Evolutionary conservation across 345 rosid genomes (phyloP).

Genomic region (Conringia planisiliqua): DNA sequence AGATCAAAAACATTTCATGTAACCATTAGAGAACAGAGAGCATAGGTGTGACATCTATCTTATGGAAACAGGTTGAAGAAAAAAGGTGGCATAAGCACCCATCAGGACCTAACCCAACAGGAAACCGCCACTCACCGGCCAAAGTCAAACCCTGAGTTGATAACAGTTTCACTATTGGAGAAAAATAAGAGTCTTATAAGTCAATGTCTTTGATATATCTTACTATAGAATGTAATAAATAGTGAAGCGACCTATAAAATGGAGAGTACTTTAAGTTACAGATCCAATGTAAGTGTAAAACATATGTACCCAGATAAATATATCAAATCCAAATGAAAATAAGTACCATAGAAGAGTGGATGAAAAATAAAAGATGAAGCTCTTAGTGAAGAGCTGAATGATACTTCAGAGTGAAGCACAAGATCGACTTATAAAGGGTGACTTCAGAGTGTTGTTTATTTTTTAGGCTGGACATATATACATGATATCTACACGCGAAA

Average conservation of each 20-base stretch:
- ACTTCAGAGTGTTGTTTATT: too few relatives aligned
- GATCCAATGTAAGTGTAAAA: slow-evolving; percentile 5
- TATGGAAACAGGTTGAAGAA: slow-evolving; percentile 11
- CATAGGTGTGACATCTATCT: background rate
- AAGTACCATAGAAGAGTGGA: background rate
- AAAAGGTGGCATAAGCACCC: slow-evolving; percentile 17
- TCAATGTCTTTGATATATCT: background rate
- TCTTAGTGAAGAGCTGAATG: background rate
- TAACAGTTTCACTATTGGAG: background rate
- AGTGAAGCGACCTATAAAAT: slow-evolving; percentile 1
- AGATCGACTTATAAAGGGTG: too few relatives aligned
- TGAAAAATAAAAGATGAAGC: background rate
- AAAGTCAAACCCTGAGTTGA: background rate
- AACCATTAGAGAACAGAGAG: background rate
- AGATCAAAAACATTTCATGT: background rate
- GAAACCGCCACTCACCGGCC: slow-evolving; percentile 14
- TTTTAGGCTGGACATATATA: too few relatives aligned
- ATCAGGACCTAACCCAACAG: slow-evolving; percentile 29
- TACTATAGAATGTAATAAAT: background rate
- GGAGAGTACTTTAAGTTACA: background rate
- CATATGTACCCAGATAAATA: background rate
- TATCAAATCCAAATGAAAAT: background rate
- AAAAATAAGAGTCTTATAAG: background rate
- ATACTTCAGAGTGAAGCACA: too few relatives aligned
- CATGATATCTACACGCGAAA: too few relatives aligned